phyloP scores from a whole-genome alignment of 495 filamentous ascomycete species.

The Pseudoneurospora amorphoporcata region DNA sequence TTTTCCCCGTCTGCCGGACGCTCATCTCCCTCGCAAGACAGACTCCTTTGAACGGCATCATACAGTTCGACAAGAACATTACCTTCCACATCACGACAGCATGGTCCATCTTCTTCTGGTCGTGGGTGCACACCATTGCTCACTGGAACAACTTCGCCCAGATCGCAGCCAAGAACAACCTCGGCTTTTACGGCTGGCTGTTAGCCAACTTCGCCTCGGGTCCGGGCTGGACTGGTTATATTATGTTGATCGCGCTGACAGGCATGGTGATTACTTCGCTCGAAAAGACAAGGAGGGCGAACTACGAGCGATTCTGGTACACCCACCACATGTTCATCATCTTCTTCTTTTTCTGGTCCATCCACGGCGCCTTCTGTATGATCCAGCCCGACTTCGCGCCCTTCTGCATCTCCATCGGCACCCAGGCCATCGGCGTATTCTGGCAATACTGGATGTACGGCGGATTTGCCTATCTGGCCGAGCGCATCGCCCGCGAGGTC shows the following conservation, averaged over 20 bases:
- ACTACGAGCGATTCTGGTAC: constrained; percentile 75
- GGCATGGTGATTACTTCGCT: constrained; percentile 59
- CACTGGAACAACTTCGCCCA: constrained; percentile 76
- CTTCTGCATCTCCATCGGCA: constrained; percentile 51
- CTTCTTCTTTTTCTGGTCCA: constrained; percentile 74
- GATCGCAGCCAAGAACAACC: constrained; percentile 56
- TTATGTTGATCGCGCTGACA: constrained; percentile 62
- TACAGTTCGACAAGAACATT: constrained; percentile 75
- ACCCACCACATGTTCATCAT: constrained; percentile 68
- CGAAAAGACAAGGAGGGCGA: constrained; percentile 56
- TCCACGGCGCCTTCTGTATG: constrained; percentile 75
- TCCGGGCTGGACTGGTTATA: constrained; percentile 69
- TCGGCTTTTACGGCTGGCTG: constrained; percentile 63
- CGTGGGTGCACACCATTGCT: constrained; percentile 68
- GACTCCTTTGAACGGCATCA: constrained; percentile 65
- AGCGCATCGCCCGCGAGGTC: constrained; percentile 59
- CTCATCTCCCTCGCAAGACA: constrained; percentile 65
- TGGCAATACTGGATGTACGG: constrained; percentile 76
- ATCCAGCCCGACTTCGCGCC: constrained; percentile 65
- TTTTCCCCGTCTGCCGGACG: constrained; percentile 72
- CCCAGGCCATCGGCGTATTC: constrained; percentile 57
- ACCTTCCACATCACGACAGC: constrained; percentile 72
- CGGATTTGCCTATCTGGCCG: constrained; percentile 59
- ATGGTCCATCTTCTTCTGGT: constrained; percentile 75
- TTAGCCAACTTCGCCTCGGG: constrained; percentile 60